phyloP scores from a whole-genome alignment of 805 yeast species.

The Suhomyces prunicola region DNA sequence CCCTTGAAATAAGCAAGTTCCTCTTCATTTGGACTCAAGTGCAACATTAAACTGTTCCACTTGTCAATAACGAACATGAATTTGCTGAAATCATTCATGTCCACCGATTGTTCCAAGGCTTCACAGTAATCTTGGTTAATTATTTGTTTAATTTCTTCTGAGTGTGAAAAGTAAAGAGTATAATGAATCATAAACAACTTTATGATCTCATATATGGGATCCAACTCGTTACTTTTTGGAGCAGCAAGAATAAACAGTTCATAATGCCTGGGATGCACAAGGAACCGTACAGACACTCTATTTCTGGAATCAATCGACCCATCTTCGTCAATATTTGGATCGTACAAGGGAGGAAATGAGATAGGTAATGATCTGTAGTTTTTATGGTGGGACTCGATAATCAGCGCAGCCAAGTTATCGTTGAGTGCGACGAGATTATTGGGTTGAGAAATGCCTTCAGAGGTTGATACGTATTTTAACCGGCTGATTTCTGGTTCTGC shows the following conservation, averaged over 20 bases:
- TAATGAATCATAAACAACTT: constrained; percentile 39
- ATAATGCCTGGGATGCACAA: constrained; percentile 41
- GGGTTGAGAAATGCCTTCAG: constrained; percentile 14
- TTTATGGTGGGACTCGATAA: constrained; percentile 26
- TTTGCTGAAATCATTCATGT: constrained; percentile 28
- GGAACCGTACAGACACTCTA: constrained; percentile 28
- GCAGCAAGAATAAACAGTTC: constrained; percentile 49
- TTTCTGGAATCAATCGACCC: constrained; percentile 7
- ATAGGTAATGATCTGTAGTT: constrained; percentile 33
- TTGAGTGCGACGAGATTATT: constrained; percentile 20
- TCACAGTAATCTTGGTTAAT: constrained; percentile 34
- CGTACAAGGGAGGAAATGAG: constrained; percentile 33
- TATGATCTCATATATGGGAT: constrained; percentile 58
- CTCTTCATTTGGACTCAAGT: constrained; percentile 30
- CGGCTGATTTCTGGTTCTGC: constrained; percentile 7
- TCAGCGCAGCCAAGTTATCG: constrained; percentile 30
- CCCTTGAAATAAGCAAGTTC: constrained; percentile 8
- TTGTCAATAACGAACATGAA: constrained; percentile 38
- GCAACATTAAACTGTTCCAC: constrained; percentile 40
- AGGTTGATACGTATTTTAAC: neutral
- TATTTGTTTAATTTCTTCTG: constrained; percentile 26
- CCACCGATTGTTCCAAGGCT: constrained; percentile 27
- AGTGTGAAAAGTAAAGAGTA: constrained; percentile 40
- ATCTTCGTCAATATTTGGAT: constrained; percentile 8
- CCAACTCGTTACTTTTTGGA: constrained; percentile 55